Evolutionary conservation across 1,139 yeast genomes (phyloP), one percentile per base, ranked within the genome.

Genomic region (Yamadazyma diddensiae): DNA sequence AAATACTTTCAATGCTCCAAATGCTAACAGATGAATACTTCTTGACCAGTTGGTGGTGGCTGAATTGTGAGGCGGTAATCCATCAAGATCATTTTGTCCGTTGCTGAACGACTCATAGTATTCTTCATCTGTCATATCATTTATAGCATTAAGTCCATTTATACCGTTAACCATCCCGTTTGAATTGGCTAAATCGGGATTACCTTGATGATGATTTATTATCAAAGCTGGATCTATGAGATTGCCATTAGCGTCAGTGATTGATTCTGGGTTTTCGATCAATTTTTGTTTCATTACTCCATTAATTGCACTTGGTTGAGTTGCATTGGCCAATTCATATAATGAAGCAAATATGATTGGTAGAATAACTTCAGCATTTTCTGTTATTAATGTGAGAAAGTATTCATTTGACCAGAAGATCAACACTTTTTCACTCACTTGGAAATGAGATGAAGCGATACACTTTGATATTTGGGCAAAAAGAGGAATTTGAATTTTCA

Each of bases 361-460:
- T 47, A 92, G 66, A 34, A 92, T 90, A 25, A 86, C 92, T 50
- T 88, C 96, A 9, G 95, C 92, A 52, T 79, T 79, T 52, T 92
- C 97, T 18, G 94, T 86, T 30, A 94, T 88, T 44, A 92, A 65
- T 25, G 90, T 83, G 47, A 92, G 77, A 55, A 92, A 90, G 62
- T 86, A 90, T 54, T 92, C 98, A 57, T 92, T 92, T 47, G 86
- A 84, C 94, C 97, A 94, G 59, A 81, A 88, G 54, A 92, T 85
- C 38, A 92, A 72, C 1, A 94, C 96, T 48, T 94, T 88, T 59
- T 92, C 99, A 43, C 95, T 85, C 17, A 92, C 97, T 67, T 94
- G 98, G 68, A 92, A 94, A 65, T 92, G 98, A 16, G 96, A 88
- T 3, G 95, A 85, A 17, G 95, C 77, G 30, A 94, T 90, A 64